Evolutionary conservation across 495 filamentous ascomycete species (phyloP), one percentile per base, ranked within the genome.

Genomic region (Hypoxylon subgilvum): DNA sequence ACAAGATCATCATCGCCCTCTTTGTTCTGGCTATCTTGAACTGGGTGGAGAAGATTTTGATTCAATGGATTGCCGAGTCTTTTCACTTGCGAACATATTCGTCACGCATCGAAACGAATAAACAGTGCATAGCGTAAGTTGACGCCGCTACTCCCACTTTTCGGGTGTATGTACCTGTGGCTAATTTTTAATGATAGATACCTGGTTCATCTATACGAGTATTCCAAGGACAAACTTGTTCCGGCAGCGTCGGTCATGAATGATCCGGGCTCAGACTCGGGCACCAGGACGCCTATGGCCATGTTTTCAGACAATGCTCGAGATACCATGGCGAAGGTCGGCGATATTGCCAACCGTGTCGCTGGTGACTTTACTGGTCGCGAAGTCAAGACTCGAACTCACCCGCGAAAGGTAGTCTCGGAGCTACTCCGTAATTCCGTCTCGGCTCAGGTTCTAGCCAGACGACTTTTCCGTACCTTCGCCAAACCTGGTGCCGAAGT

Each of bases 291-390:
- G 1, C 93, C 94, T 0, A 68, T 90, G 74, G 82, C 81, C 6
- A 76, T 85, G 28, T 72, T 95, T 2, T 83, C 86, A 31, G 81
- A 83, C 57, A 86, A 84, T 54, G 91, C 91, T 13, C 84, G 85
- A 31, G 83, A 86, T 19, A 89, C 83, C 0, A 80, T 90, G 65
- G 85, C 80, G 61, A 92, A 86, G 68, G 86, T 96, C 53, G 90
- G 92, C n/a, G 88, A 93, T 67, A 82, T 92, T 6, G 90, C 92
- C 7, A 91, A 86, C 8, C 92, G 90, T 40, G 85, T 97, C 38
- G 93, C 92, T n/a, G 92, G 91, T 9, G 93, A 98, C 70, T 93
- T 98, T 63, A 96, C 92, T 1, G 93, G 94, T 10, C 85, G 84
- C 32, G 79, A 84, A 57, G 80, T 89, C n/a, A 82, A 79, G 13